Base-by-base conservation (phyloP, 1,284 basidiomycete species). In the Austroboletus niveus region DNA sequence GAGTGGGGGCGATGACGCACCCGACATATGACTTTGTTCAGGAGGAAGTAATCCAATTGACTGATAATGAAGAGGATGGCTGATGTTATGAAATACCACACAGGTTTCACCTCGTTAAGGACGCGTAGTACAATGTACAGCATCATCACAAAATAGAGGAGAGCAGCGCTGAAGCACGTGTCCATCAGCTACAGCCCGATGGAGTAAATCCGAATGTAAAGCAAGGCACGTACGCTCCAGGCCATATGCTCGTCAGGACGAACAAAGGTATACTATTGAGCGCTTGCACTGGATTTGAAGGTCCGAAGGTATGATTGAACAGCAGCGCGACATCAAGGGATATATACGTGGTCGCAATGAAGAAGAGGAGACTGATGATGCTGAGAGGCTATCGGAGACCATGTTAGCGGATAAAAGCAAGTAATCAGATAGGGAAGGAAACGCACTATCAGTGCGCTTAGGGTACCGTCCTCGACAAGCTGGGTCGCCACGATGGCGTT, bases 401-500 rank as follows among this genome's bases (percentile, higher is more conserved):
- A 41, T 5, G 38, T 68, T 8, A 58, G 20, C 14, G 22, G 38
- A 31, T 7, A 40, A n/a, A 29, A 43, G 30, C 30, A 22, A 8
- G 9, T 4, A 5, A 24, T 9, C 10, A 30, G 20, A 42, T 38
- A 39, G 30, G 5, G 43, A 14, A 39, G 29, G 14, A 35, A 47
- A 78, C 85, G 58, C 53, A 90, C 88, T 49, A 89, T 72, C 30
- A 91, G 55, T 49, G 84, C 81, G 55, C 80, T 81, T 20, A 83
- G 72, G 0, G 90, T 90, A 10, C 91, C 92, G 61, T 94, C 92
- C 60, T 91, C 88, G 46, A 90, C 84, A 29, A 92, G 66, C 68
- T 94, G 92, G 10, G 87, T 89, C 32, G 89, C 86, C 24, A 95
- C 80, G 48, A 94, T 69, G 5, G 78, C 89, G 67, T 92, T 94